A percentile compares a stretch with the other conserved stretches of the same genome.
These are phyloP conservation scores for Blastobotrys peoriensis DNA, from an alignment of 805 yeast genomes.

Conservation along the genomic window DNA sequence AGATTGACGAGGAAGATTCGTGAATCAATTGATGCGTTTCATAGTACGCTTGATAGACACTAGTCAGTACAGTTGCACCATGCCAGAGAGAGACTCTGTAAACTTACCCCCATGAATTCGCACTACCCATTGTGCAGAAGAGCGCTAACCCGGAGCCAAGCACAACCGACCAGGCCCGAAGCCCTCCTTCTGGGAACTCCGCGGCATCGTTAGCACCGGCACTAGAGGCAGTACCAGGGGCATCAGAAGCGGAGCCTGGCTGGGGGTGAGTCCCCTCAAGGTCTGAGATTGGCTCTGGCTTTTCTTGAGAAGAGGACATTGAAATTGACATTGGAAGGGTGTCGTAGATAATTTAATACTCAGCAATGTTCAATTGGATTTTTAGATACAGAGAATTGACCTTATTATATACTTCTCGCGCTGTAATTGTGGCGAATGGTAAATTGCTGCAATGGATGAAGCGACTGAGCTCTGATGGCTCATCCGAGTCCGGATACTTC, in stretches of 20 bases:
- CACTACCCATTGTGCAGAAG: constrained; percentile 47
- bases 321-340: too few relatives aligned
- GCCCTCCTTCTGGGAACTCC: constrained; percentile 48
- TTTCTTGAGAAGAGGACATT: too few relatives aligned
- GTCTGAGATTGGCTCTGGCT: too few relatives aligned
- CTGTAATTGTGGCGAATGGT: too few relatives aligned
- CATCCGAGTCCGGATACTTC: too few relatives aligned
- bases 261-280: not conserved
- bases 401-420: too few relatives aligned
- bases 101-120: constrained; percentile 56
- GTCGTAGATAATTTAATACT: too few relatives aligned
- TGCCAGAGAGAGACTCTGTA: too few relatives aligned
- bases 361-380: not conserved
- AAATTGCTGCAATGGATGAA: too few relatives aligned
- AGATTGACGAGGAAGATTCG: constrained; percentile 41
- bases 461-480: too few relatives aligned
- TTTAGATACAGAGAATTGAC: not conserved
- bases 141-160: constrained; percentile 56
- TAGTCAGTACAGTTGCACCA: too few relatives aligned
- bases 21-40: constrained; percentile 47
- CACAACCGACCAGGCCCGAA: constrained; percentile 48
- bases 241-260: not conserved
- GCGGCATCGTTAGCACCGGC: not conserved
- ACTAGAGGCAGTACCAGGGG: not conserved
- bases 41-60: constrained; percentile 57